These are phyloP conservation scores for Aeminium ludgeri DNA, from an alignment of 495 filamentous ascomycete genomes.

Conservation along the genomic window DNA sequence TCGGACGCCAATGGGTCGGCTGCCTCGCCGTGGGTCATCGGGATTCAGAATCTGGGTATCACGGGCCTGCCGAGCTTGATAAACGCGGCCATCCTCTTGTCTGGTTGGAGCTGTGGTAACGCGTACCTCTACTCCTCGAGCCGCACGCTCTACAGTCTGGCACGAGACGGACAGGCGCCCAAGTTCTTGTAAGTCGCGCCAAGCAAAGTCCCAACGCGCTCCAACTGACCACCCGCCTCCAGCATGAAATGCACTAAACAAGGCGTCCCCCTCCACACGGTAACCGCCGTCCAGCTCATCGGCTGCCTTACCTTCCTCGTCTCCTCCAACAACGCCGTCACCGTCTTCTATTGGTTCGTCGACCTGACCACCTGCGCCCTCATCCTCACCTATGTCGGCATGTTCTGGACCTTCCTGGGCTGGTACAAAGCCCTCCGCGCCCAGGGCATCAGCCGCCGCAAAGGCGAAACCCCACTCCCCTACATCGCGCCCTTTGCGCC, in stretches of 20 bases:
- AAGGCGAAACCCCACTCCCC: slow-evolving; percentile 24
- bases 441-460: slow-evolving; percentile 36
- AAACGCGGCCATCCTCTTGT: slow-evolving; percentile 54
- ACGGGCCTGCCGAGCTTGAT: slow-evolving; percentile 51
- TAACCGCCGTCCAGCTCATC: slow-evolving; percentile 34
- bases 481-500: slow-evolving; percentile 44
- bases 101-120: slow-evolving; percentile 52
- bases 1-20: slow-evolving; percentile 39
- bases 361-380: slow-evolving; percentile 24
- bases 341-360: slow-evolving; percentile 27
- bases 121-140: slow-evolving; percentile 69
- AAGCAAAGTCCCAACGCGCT: too few species aligned
- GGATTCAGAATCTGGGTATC: slow-evolving; percentile 43
- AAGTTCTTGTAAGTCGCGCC: too few species aligned
- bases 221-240: too few species aligned
- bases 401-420: slow-evolving; percentile 32
- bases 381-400: slow-evolving; percentile 40
- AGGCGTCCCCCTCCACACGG: slow-evolving; percentile 46
- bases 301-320: slow-evolving; percentile 45
- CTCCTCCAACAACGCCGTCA: slow-evolving; percentile 31
- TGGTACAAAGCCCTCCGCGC: slow-evolving; percentile 40
- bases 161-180: slow-evolving; percentile 48
- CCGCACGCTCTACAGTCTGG: slow-evolving; percentile 53
- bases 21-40: slow-evolving; percentile 48
- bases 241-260: slow-evolving; percentile 32